Percentiles rank a stretch among this genome's conserved stretches.
These are phyloP conservation scores for Stentor coeruleus DNA, from an alignment of 73 alveolate genomes.

Conservation along the genomic window DNA sequence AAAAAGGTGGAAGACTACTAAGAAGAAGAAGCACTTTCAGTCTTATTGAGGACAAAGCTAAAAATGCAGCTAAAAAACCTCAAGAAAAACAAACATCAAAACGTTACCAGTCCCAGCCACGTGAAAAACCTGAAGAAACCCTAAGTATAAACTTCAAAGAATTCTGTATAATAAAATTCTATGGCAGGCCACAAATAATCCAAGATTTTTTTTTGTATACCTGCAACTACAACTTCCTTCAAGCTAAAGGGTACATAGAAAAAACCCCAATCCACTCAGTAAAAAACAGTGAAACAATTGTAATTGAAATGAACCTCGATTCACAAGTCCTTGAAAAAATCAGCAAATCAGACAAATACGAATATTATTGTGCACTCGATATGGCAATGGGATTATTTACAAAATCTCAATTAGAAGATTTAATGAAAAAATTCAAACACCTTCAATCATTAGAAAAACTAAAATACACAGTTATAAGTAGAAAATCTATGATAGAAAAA, in stretches of 20 bases:
- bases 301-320: neutral
- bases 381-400: neutral
- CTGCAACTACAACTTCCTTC: neutral
- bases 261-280: neutral
- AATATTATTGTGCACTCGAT: neutral
- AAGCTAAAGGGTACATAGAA: too few relatives aligned
- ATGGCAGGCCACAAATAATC: neutral
- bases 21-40: constrained; percentile 1
- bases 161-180: neutral
- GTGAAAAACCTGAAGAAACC: constrained; percentile 14
- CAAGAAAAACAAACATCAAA: neutral
- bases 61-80: neutral
- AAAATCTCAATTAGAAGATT: neutral
- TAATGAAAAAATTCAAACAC: neutral
- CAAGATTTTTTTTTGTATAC: neutral
- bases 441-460: neutral
- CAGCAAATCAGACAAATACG: neutral
- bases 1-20: neutral
- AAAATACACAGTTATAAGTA: too few relatives aligned
- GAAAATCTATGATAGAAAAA: neutral
- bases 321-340: neutral
- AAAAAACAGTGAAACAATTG: neutral
- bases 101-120: neutral
- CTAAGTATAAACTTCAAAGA: neutral
- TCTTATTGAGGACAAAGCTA: neutral